phyloP scores from a whole-genome alignment of 2,329 filamentous ascomycete genomes.

The Fusarium austroafricanum region DNA sequence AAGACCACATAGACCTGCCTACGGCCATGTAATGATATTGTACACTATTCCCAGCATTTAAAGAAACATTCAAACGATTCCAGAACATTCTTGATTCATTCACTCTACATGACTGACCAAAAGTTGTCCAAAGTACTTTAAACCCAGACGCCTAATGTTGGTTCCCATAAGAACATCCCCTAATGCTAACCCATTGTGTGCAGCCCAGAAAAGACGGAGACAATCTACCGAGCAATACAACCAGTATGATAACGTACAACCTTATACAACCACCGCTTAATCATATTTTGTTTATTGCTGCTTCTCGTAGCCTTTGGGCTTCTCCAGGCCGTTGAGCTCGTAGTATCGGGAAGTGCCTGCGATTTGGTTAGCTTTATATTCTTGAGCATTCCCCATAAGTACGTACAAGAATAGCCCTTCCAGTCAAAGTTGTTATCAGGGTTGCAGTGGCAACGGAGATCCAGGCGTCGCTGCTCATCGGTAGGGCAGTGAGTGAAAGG shows the following conservation, averaged over 20 bases:
- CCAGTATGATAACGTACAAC: constrained; percentile 41
- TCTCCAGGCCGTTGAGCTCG: constrained; percentile 81
- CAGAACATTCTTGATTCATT: constrained; percentile 43
- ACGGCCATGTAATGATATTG: constrained; percentile 45
- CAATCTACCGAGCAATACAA: constrained; percentile 41
- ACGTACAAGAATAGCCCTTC: constrained; percentile 96
- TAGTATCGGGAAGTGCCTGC: constrained; percentile 80
- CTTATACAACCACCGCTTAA: constrained; percentile 1
- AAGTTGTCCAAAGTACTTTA: constrained; percentile 46
- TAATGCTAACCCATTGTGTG: constrained; percentile 35
- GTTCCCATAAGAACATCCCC: constrained; percentile 39
- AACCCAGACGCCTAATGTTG: constrained; percentile 46
- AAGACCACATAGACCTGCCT: constrained; percentile 29
- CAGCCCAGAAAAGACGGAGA: constrained; percentile 36
- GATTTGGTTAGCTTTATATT: constrained; percentile 16
- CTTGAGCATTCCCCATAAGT: neutral
- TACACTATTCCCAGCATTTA: constrained; percentile 41
- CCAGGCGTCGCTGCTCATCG: constrained; percentile 82
- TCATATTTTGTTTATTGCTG: constrained; percentile 60
- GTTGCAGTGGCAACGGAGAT: constrained; percentile 94
- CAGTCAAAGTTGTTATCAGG: constrained; percentile 98
- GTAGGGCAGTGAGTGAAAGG: constrained; percentile 98
- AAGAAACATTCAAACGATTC: constrained; percentile 34
- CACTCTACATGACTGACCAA: constrained; percentile 45
- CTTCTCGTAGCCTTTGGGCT: constrained; percentile 87